phyloP scores from a whole-genome alignment of 2,329 filamentous ascomycete genomes.

The Xylariomycetidae sp. region DNA sequence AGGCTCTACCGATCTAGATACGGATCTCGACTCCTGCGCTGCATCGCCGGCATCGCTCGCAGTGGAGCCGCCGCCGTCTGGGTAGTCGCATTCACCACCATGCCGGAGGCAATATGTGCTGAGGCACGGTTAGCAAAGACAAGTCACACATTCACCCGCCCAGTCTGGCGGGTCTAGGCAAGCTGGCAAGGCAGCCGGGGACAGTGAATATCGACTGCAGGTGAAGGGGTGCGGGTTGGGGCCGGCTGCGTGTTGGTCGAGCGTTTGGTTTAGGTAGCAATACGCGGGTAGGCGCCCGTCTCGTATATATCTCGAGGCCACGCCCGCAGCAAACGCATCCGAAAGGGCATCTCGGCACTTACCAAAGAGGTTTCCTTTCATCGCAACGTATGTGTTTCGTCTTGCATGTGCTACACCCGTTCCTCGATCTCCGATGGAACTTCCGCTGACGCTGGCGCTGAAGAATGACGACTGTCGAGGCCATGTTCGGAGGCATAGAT shows the following conservation, averaged over 20 bases:
- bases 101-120: constrained; percentile 42
- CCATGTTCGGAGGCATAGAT: no score
- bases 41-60: constrained; percentile 11
- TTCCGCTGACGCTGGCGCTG: constrained; percentile 28
- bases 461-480: constrained; percentile 14
- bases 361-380: constrained; percentile 41
- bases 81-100: constrained; percentile 36
- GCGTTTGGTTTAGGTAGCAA: no score
- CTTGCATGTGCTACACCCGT: constrained; percentile 30
- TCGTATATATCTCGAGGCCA: constrained; percentile 8
- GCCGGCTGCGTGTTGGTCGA: no score
- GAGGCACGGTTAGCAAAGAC: no score
- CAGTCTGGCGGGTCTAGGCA: no score
- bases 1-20: constrained; percentile 19
- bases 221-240: no score
- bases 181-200: constrained; percentile 2
- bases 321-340: neutral
- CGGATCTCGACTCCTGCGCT: constrained; percentile 11
- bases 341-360: constrained; percentile 21
- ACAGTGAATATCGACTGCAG: no score
- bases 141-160: no score
- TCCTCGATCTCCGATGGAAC: constrained; percentile 28
- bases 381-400: constrained; percentile 42
- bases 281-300: constrained; percentile 12
- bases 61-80: constrained; percentile 20